Evolutionary conservation across 495 filamentous ascomycete genomes (phyloP), one percentile per base, ranked within the genome.

Genomic region (Penicillium soppii): DNA sequence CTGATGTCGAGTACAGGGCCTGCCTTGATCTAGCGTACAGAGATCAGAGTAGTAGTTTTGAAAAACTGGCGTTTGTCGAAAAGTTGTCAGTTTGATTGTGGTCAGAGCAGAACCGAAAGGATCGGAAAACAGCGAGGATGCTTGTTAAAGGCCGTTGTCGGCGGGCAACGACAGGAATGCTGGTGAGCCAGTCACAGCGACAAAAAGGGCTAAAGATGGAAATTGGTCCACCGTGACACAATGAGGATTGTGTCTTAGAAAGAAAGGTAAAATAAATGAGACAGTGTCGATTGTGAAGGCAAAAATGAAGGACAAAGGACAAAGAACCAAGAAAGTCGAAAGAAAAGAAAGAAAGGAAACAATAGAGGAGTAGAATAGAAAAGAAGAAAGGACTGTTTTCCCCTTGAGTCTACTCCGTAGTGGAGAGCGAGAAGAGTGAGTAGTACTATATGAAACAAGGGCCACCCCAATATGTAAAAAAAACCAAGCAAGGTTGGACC

Each of bases 151-250:
- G 36, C 47, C 43, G 30, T 48, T 45, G 63, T 67, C 44, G 59
- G 43, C 19, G 48, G 66, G 66, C 66, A 72, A 74, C 71, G 60
- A 68, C 66, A 61, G 63, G 71, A 74, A 74, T 72, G 71, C 63
- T 58, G 47, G 61, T 67, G 63, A 66, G 17, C 56, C 65, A 54
- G 65, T 67, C 70, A 65, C 62, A 58, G 33, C 33, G 16, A 39
- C 37, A 33, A 44, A 40, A 47, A 30, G 36, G 32, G 39, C 43
- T 39, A 55, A 44, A 61, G 55, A 53, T 37, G 44, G 51, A 37
- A 55, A 37, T 41, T 48, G 30, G 58, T 55, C 57, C 57, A 62
- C 50, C 42, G 33, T n/a, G 42, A 22, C 19, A 44, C 30, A 55
- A 59, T 45, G 57, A 43, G 21, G 50, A 52, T 59, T 56, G 57